Conservation (phyloP, 768 basidiomycete species). For the Rubroboletus satanas region DNA sequence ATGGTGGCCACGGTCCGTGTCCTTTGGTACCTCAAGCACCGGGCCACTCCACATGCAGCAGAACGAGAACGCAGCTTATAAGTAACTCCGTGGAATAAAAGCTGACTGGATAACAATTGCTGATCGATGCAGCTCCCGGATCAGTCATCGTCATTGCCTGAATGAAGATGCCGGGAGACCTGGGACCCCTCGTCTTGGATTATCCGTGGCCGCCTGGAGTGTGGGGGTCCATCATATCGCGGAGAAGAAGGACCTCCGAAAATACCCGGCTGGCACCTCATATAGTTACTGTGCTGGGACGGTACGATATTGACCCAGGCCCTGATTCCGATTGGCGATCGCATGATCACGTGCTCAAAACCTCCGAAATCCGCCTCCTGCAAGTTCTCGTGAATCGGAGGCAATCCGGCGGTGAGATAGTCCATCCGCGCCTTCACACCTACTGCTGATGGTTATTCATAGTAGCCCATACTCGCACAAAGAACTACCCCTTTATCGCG, state of each 20-base stretch:
- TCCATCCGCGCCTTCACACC: background rate
- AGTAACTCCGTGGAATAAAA: conserved; percentile 6
- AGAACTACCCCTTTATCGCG: background rate
- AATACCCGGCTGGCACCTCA: conserved; percentile 1
- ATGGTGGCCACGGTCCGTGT: background rate
- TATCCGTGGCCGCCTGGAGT: background rate
- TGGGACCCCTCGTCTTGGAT: background rate
- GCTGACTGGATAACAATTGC: background rate
- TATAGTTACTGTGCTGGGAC: background rate
- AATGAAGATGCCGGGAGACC: background rate
- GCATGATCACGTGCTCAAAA: conserved; percentile 9
- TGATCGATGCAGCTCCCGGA: background rate
- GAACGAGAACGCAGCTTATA: background rate
- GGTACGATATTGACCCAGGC: background rate
- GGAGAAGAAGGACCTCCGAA: conserved; percentile 1
- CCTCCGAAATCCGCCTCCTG: background rate
- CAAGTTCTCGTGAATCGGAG: background rate
- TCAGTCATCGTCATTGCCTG: background rate
- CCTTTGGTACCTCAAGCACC: background rate
- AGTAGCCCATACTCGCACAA: background rate
- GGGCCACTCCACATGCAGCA: background rate
- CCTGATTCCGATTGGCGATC: conserved; percentile 2
- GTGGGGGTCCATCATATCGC: background rate
- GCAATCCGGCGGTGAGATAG: background rate
- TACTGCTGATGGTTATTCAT: background rate